Percentiles rank a stretch among this genome's conserved stretches.
phyloP scores from a whole-genome alignment of 805 yeast species.

The Candida andamanensis region DNA sequence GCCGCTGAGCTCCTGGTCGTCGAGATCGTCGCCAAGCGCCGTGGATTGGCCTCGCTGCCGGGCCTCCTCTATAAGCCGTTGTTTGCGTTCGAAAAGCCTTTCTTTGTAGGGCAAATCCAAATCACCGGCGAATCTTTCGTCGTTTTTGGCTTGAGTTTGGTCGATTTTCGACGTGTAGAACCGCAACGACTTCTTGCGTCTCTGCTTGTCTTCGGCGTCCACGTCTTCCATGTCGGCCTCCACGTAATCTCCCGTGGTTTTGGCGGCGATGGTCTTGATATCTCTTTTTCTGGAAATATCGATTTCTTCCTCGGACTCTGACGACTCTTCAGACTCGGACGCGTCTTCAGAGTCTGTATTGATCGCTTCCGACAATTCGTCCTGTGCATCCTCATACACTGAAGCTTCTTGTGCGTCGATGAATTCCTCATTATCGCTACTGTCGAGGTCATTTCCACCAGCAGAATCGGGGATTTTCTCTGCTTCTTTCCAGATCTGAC shows the following conservation, averaged over 20 bases:
- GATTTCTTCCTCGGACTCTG: constrained; percentile 37
- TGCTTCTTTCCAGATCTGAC: constrained; percentile 90
- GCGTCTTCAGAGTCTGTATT: constrained; percentile 12
- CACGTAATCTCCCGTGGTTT: constrained; percentile 47
- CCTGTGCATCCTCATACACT: constrained; percentile 19
- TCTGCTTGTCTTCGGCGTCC: constrained; percentile 80
- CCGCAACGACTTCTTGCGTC: constrained; percentile 75
- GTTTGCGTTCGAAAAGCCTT: constrained; percentile 84
- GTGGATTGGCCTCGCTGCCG: constrained; percentile 65
- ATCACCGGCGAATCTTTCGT: constrained; percentile 60
- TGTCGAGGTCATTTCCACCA: constrained; percentile 1
- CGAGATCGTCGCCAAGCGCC: constrained; percentile 53
- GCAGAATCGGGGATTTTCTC: constrained; percentile 35
- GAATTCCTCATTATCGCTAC: constrained; percentile 5
- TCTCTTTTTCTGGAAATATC: constrained; percentile 51
- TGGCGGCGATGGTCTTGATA: constrained; percentile 29
- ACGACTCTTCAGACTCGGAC: constrained; percentile 14
- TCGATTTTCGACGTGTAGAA: constrained; percentile 97
- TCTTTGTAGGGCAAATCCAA: constrained; percentile 88
- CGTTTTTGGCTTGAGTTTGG: constrained; percentile 63
- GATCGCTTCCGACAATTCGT: constrained; percentile 6
- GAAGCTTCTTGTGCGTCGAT: constrained; percentile 5
- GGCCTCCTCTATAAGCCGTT: constrained; percentile 82
- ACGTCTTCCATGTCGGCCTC: constrained; percentile 68
- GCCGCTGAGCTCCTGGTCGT: constrained; percentile 43